Conservation (phyloP, 257 asterid genomes). For the Salvia splendens region DNA sequence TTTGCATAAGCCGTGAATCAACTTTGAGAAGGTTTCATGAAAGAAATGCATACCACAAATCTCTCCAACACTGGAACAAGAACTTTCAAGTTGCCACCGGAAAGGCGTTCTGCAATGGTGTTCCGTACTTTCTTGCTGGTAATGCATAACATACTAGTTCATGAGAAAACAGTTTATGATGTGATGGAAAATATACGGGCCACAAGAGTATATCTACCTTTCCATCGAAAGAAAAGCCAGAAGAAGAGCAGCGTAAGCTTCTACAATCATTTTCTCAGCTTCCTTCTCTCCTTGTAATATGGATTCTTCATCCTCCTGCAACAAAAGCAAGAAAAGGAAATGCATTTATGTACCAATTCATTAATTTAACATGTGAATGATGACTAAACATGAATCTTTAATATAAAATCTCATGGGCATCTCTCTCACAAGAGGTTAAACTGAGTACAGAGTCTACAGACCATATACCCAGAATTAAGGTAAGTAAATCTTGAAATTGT, state of each 20-base stretch:
- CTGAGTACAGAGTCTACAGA: neutral
- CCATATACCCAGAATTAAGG: neutral
- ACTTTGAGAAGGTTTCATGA: neutral
- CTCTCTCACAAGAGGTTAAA: neutral
- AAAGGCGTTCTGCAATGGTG: conserved; percentile 70
- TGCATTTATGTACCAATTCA: neutral
- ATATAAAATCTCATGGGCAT: neutral
- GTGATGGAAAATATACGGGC: neutral
- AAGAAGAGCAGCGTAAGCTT: conserved; percentile 97
- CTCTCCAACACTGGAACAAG: conserved; percentile 95
- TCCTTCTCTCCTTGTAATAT: conserved; percentile 85
- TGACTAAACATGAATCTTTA: neutral
- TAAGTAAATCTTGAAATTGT: neutral
- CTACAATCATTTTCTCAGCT: conserved; percentile 97
- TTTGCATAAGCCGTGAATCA: neutral
- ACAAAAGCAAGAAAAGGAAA: conserved; percentile 15
- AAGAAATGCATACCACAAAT: conserved; percentile 75
- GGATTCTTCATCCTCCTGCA: conserved; percentile 85
- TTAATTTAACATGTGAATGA: neutral
- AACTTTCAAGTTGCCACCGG: conserved; percentile 56
- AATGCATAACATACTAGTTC: neutral
- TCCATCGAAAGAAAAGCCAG: conserved; percentile 96
- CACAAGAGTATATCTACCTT: conserved; percentile 48
- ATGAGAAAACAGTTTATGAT: neutral
- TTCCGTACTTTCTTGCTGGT: conserved; percentile 66